Conservation (phyloP, 345 rosid species). For the Nephelium lappaceum region DNA sequence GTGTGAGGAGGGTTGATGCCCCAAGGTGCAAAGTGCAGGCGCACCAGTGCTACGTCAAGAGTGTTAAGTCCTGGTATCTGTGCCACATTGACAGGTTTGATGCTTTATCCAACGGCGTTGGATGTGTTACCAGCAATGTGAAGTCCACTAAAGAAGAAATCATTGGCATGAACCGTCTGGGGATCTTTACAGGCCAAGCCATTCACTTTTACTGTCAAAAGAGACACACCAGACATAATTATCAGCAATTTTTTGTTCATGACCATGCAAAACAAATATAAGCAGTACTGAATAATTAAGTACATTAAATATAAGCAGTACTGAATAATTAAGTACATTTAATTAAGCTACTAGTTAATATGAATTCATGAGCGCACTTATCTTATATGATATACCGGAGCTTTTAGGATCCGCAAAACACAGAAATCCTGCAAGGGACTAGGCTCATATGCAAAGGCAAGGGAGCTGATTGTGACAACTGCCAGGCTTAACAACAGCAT, state of each 20-base stretch:
- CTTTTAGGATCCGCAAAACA: slow-evolving; percentile 19
- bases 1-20: slow-evolving; percentile 23
- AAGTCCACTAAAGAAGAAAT: slow-evolving; percentile 28
- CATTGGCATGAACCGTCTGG: slow-evolving; percentile 4
- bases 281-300: not conserved
- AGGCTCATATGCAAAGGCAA: slow-evolving; percentile 25
- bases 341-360: not conserved
- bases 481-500: slow-evolving; percentile 9
- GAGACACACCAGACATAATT: not conserved
- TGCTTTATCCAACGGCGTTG: slow-evolving; percentile 10
- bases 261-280: too few species aligned
- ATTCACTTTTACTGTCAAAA: slow-evolving; percentile 13
- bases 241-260: too few species aligned
- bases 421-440: slow-evolving; percentile 36
- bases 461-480: not conserved
- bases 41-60: slow-evolving; percentile 5
- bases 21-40: slow-evolving; percentile 8
- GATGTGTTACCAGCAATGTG: slow-evolving; percentile 21
- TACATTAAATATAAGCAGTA: not conserved
- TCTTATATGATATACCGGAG: slow-evolving; percentile 10
- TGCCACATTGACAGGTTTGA: slow-evolving; percentile 15
- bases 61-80: slow-evolving; percentile 13
- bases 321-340: not conserved
- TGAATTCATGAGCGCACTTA: not conserved
- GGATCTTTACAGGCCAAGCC: slow-evolving; percentile 20